Base-by-base conservation (phyloP, 2,329 filamentous ascomycete species). In the Ophidiomyces ophidiicola region DNA sequence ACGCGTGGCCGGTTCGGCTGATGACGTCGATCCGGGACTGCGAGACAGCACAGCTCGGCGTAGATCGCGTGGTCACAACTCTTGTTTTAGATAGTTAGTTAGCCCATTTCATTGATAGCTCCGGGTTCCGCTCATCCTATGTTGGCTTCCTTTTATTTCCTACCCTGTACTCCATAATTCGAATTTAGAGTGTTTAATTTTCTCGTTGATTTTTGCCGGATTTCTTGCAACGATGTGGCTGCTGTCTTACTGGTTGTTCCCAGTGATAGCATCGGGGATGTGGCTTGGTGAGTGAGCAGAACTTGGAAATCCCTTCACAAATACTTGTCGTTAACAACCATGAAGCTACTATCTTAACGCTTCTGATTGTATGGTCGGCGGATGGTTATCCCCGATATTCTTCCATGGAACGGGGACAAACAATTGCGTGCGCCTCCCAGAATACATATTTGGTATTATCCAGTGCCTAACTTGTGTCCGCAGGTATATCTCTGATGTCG, bases 321-420 rank as follows among this genome's bases (percentile, higher is more conserved):
- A 23, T 23, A 25, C 29, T 8, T 12, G 14, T 30, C 31, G 14
- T 42, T 32, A n/a, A 36, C 23, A 29, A 10, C 40, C 19, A 33
- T 24, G 15, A 31, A 70, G 71, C 68, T 36, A 78, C 75, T 61
- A 61, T 79, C 35, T 61, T 77, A 19, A 69, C 67, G 29, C 73
- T 79, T 71, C 52, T 79, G 38, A 64, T 67, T n/a, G 61, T 56
- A 42, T 79, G 76, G 75, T 57, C 64, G 19, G 54, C 58, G 1
- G 57, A 67, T 29, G 72, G 72, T 8, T 56, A 57, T n/a, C 73
- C 73, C 0, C 54, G 61, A 26, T 76, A 74, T 43, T 31, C 57
- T 0, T 68, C 66, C 15, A 74, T 76, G 70, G 59, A 63, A 14
- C 17, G 46, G 0, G 57, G 56, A 14, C 75, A 78, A 50, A 59